These are phyloP conservation scores for Taxawa tesnikishii DNA, from an alignment of 2,329 filamentous ascomycete species.

Conservation along the genomic window DNA sequence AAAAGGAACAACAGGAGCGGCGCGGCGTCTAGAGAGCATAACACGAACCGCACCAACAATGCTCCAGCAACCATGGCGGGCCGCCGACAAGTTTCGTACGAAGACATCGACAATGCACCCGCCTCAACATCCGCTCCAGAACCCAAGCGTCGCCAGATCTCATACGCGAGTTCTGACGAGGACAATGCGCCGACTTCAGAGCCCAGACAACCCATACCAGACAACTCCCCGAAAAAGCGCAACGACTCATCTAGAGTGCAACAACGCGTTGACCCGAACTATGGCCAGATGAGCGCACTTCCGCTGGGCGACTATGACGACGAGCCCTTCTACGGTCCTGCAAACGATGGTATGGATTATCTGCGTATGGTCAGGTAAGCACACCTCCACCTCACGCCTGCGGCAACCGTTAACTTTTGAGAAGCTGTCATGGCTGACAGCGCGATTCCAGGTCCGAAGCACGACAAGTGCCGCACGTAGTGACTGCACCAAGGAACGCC, in stretches of 20 bases:
- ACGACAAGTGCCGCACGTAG: slow-evolving; percentile 56
- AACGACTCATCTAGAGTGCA: too few relatives aligned
- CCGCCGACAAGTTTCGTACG: slow-evolving; percentile 8
- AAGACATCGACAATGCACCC: slow-evolving; percentile 5
- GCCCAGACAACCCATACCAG: too few relatives aligned
- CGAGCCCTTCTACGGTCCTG: slow-evolving; percentile 54
- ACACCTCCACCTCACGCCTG: slow-evolving; percentile 1
- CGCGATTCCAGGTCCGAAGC: slow-evolving; percentile 54
- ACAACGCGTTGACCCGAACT: slow-evolving; percentile 47
- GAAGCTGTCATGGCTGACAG: slow-evolving; percentile 5
- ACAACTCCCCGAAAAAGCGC: too few relatives aligned
- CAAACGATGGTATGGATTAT: slow-evolving; percentile 57
- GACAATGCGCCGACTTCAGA: not conserved
- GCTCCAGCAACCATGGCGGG: not conserved
- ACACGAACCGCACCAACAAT: slow-evolving; percentile 1
- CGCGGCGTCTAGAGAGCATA: slow-evolving; percentile 35
- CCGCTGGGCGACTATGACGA: slow-evolving; percentile 44
- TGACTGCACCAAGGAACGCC: slow-evolving; percentile 46
- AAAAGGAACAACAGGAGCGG: slow-evolving; percentile 13
- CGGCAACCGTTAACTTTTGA: slow-evolving; percentile 18
- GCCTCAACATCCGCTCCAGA: slow-evolving; percentile 6
- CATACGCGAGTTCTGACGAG: slow-evolving; percentile 5
- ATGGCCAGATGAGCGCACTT: slow-evolving; percentile 62
- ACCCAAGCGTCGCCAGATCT: slow-evolving; percentile 7
- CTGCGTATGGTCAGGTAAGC: slow-evolving; percentile 58